Conservation (phyloP, 2,329 filamentous ascomycete genomes). For the Aureobasidium sp. region DNA sequence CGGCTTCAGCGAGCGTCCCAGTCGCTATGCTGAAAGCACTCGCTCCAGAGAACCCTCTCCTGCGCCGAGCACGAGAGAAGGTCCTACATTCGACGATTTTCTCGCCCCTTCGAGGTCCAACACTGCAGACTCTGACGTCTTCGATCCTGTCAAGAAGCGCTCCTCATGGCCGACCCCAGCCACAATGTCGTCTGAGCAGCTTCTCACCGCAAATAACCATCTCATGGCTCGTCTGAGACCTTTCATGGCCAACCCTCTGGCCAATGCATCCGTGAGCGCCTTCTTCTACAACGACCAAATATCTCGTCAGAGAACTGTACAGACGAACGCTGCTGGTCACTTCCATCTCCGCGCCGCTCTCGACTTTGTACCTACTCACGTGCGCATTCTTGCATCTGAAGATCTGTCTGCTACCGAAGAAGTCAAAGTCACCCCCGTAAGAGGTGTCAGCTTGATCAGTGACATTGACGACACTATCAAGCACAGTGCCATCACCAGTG, state of each 20-base stretch:
- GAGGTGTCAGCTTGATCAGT: slow-evolving; percentile 92
- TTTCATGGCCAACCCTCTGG: slow-evolving; percentile 87
- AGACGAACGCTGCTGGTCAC: slow-evolving; percentile 90
- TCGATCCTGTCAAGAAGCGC: slow-evolving; percentile 49
- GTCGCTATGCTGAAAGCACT: slow-evolving; percentile 49
- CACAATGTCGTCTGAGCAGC: slow-evolving; percentile 79
- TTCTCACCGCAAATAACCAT: slow-evolving; percentile 83
- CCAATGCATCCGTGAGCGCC: slow-evolving; percentile 82
- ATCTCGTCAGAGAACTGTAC: slow-evolving; percentile 85
- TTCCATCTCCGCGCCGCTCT: slow-evolving; percentile 84
- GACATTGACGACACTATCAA: slow-evolving; percentile 99
- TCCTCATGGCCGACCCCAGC: slow-evolving; percentile 55
- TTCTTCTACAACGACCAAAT: slow-evolving; percentile 94
- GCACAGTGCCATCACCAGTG: slow-evolving; percentile 88
- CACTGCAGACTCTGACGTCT: slow-evolving; percentile 23
- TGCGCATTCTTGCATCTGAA: slow-evolving; percentile 88
- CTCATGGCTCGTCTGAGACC: slow-evolving; percentile 89
- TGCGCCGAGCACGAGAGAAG: slow-evolving; percentile 12
- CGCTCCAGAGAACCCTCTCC: slow-evolving; percentile 37
- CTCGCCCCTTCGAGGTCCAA: slow-evolving; percentile 6
- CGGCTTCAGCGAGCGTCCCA: slow-evolving; percentile 75
- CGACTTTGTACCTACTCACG: slow-evolving; percentile 91
- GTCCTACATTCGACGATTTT: slow-evolving; percentile 16
- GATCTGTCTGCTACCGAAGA: slow-evolving; percentile 83
- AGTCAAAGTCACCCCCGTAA: slow-evolving; percentile 78